Evolutionary conservation across 75 land plant genomes (phyloP).

Genomic region (Selaginella moellendorffii): DNA sequence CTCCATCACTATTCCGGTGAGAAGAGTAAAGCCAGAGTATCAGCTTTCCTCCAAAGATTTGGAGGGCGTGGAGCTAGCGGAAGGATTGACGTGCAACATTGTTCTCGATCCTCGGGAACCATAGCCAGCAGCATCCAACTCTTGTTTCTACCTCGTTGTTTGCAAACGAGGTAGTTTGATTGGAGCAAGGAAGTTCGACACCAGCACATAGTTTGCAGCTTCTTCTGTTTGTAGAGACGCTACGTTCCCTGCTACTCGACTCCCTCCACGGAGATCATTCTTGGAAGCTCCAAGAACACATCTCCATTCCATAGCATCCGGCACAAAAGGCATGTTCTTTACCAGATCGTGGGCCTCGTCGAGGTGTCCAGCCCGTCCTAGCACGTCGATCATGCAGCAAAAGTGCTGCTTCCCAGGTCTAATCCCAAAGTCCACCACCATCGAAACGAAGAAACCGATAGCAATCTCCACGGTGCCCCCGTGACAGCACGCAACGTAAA

Average conservation of each 20-base stretch:
- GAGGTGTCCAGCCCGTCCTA: constrained; percentile 30
- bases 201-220: neutral
- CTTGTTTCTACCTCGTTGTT: no score
- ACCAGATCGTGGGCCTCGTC: constrained; percentile 24
- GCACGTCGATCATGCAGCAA: constrained; percentile 30
- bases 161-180: no score
- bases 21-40: constrained; percentile 76
- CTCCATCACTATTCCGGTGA: constrained; percentile 80
- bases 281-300: constrained; percentile 18
- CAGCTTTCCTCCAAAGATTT: no score
- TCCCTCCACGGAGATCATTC: no score
- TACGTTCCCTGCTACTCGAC: constrained; percentile 3
- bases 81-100: no score
- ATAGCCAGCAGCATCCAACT: no score
- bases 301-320: constrained; percentile 23
- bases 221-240: neutral
- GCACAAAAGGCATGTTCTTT: constrained; percentile 19
- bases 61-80: no score
- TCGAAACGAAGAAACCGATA: constrained; percentile 20
- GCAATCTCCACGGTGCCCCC: constrained; percentile 19
- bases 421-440: constrained; percentile 16
- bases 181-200: neutral
- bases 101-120: no score
- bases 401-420: constrained; percentile 29
- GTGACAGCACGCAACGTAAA: constrained; percentile 26